Evolutionary conservation across 2,329 filamentous ascomycete species (phyloP), one percentile per base, ranked within the genome.

Genomic region (Blumeria graminis): DNA sequence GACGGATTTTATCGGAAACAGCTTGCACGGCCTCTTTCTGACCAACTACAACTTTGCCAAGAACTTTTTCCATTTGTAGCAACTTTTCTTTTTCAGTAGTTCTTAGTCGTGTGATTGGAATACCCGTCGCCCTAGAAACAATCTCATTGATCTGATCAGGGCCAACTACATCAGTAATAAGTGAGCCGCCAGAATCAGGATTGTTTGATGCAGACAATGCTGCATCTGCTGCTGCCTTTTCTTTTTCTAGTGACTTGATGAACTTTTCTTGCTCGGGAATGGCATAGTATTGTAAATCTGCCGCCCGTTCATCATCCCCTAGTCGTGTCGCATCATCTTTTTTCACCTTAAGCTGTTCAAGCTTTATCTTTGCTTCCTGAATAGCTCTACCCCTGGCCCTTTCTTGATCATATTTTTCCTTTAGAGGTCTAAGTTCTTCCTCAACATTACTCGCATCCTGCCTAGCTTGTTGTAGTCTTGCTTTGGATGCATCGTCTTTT

Each of bases 71-170:
- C 92, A 98, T 98, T 65, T 94, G 77, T 60, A 98, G 77, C n/a
- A 98, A 76, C 74, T 96, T 96, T 68, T 98, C 92, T 71, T 94
- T 96, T 71, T 98, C 92, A 0, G 88, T 85, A 0, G 92, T 95
- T 72, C 85, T 90, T 43, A 98, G 80, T 59, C 90, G 78, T 4
- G 88, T 96, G 58, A 98, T 87, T 0, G 92, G 92, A 63, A 98
- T 98, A 61, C 92, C 92, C n/a, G 92, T 98, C 86, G 89, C 95
- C 59, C 88, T 82, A 56, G 85, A 84, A 56, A 98, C 92, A 59
- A 98, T 98, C 67, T 96, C 90, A 68, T 98, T 96, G 75, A 98
- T 98, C 69, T 98, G 89, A 61, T 98, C 92, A 10, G 89, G 88
- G 6, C 92, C 92, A 61, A 98, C 92, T 51, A 92, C 78, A 67